Evolutionary conservation across 768 basidiomycete species (phyloP).

Genomic region (Tremella fuciformis): DNA sequence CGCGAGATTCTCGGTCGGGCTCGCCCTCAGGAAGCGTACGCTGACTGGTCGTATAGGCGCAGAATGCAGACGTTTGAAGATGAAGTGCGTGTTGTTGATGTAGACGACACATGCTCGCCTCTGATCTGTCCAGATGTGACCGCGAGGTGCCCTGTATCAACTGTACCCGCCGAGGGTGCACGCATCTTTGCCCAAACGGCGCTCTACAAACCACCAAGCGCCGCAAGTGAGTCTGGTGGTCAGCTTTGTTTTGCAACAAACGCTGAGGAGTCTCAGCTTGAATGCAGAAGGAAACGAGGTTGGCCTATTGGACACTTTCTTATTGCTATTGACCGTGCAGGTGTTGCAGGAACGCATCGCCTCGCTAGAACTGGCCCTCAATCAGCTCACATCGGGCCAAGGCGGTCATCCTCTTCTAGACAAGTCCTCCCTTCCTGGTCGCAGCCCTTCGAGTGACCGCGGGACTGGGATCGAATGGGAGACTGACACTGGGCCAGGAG

Average conservation of each 20-base stretch:
- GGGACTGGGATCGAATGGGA: neutral
- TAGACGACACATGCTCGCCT: neutral
- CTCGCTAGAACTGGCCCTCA: constrained; percentile 5
- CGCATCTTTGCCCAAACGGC: constrained; percentile 14
- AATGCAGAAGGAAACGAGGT: constrained; percentile 10
- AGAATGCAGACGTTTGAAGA: constrained; percentile 22
- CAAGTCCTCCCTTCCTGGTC: neutral
- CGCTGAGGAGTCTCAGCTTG: constrained; percentile 7
- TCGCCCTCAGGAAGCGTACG: too few species aligned
- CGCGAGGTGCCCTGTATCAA: constrained; percentile 17
- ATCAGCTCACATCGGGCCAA: constrained; percentile 6
- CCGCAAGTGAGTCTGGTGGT: constrained; percentile 7
- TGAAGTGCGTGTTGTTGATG: constrained; percentile 8
- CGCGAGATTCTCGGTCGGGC: too few species aligned
- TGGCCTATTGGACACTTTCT: neutral
- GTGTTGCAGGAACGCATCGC: constrained; percentile 10
- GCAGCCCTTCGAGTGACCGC: too few species aligned
- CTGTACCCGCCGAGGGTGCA: constrained; percentile 9
- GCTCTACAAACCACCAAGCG: constrained; percentile 5
- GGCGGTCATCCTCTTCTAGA: constrained; percentile 5
- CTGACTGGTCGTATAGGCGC: constrained; percentile 12
- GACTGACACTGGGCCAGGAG: neutral
- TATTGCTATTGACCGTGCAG: neutral
- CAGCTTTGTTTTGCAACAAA: neutral
- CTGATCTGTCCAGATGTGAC: constrained; percentile 14